A percentile compares a stretch with the other conserved stretches of the same genome.
These are phyloP conservation scores for Poa pratensis DNA, from an alignment of 176 grass and related monocot genomes.

Conservation along the genomic window DNA sequence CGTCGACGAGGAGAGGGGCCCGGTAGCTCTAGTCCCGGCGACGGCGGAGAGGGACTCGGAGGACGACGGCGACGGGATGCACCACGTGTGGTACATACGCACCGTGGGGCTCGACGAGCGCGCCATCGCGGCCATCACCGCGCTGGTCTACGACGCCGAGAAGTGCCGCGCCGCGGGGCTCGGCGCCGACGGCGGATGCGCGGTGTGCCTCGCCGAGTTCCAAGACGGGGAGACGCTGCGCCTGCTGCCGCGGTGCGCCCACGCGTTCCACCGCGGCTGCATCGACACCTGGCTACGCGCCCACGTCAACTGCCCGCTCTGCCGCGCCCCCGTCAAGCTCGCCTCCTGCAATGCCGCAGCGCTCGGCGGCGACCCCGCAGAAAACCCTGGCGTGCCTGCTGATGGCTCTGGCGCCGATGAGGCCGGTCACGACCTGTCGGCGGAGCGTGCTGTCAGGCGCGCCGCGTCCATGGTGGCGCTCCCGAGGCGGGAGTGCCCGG, in stretches of 20 bases:
- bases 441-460: constrained; percentile 34
- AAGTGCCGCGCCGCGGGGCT: constrained; percentile 7
- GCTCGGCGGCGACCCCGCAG: neutral
- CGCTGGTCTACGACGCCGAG: constrained; percentile 66
- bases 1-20: neutral
- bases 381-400: neutral
- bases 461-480: constrained; percentile 44
- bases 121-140: constrained; percentile 71
- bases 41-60: neutral
- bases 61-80: constrained; percentile 40
- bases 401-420: neutral
- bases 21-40: neutral
- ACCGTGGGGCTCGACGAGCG: constrained; percentile 90
- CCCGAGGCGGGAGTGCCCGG: constrained; percentile 40
- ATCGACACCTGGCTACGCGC: constrained; percentile 87
- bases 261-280: constrained; percentile 84
- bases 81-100: constrained; percentile 83
- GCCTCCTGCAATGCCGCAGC: neutral
- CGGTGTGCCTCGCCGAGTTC: constrained; percentile 87
- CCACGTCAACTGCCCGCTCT: constrained; percentile 84
- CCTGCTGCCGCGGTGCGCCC: constrained; percentile 72
- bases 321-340: constrained; percentile 70
- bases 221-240: constrained; percentile 78
- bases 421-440: neutral
- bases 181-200: constrained; percentile 46